Percentiles rank a stretch among this genome's conserved stretches.
phyloP scores from a whole-genome alignment of 2,329 filamentous ascomycete species.

The Aaosphaeria pasadenensis region DNA sequence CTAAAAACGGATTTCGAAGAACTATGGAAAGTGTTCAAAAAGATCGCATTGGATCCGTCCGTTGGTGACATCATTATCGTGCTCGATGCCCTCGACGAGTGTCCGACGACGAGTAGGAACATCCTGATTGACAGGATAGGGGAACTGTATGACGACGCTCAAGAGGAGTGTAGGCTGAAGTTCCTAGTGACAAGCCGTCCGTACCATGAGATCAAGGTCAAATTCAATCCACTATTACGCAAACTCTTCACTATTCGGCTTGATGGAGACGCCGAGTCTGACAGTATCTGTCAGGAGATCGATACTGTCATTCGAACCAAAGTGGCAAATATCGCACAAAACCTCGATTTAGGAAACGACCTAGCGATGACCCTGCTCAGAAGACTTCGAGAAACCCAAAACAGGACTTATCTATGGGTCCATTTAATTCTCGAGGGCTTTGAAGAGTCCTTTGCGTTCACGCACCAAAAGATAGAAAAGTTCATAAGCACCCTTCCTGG shows the following conservation, averaged over 20 bases:
- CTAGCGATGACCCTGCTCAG: conserved; percentile 3
- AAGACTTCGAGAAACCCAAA: conserved; percentile 13
- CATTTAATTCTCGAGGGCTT: conserved; percentile 14
- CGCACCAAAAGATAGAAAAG: conserved; percentile 6
- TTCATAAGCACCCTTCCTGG: conserved; percentile 11
- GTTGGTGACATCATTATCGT: conserved; percentile 17
- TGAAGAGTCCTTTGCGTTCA: conserved; percentile 4
- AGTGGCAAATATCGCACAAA: conserved; percentile 7
- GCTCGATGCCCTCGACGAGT: conserved; percentile 26
- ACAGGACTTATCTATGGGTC: conserved; percentile 30
- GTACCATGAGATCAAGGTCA: conserved; percentile 16
- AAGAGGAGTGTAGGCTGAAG: conserved; percentile 18
- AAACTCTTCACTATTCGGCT: conserved; percentile 2
- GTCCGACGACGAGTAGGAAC: conserved; percentile 4
- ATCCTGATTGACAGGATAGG: conserved; percentile 12
- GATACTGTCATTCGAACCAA: conserved; percentile 23
- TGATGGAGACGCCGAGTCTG: conserved; percentile 19
- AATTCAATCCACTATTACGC: conserved; percentile 9
- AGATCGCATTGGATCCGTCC: conserved; percentile 2
- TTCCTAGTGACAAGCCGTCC: conserved; percentile 36
- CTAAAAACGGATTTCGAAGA: conserved; percentile 9
- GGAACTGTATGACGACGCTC: conserved; percentile 1
- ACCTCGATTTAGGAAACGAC: conserved; percentile 1
- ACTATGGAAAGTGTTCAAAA: conserved; percentile 5
- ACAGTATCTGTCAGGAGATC: conserved; percentile 29